Evolutionary conservation across 306 rosid species (phyloP).

Genomic region (Vicia villosa): DNA sequence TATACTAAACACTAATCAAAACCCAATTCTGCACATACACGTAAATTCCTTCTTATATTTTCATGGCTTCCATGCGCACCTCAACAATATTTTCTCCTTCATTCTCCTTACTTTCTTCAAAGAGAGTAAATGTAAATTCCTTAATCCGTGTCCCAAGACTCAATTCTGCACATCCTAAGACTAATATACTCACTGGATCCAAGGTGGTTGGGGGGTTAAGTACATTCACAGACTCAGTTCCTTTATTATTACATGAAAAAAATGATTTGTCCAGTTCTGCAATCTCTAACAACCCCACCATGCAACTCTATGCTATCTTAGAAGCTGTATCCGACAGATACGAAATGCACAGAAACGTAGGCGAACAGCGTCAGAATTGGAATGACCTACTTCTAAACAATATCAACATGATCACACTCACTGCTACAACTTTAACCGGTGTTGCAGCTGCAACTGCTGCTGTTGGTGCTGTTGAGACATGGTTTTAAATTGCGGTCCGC

Average conservation of each 20-base stretch:
- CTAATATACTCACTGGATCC: neutral
- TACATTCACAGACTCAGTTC: too few relatives aligned
- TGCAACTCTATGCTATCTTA: conserved; percentile 53
- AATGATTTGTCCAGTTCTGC: neutral
- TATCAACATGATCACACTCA: conserved; percentile 71
- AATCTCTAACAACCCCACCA: neutral
- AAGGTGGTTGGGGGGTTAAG: too few relatives aligned
- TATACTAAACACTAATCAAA: conserved; percentile 1
- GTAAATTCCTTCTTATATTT: neutral
- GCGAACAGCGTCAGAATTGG: conserved; percentile 67
- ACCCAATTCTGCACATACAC: neutral
- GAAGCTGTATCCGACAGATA: conserved; percentile 63
- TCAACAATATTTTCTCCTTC: neutral
- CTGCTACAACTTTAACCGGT: conserved; percentile 57
- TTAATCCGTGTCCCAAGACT: neutral
- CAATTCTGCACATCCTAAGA: neutral
- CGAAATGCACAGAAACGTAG: conserved; percentile 67
- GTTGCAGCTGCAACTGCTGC: conserved; percentile 32
- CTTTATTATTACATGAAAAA: too few relatives aligned
- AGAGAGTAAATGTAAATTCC: neutral
- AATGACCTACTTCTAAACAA: conserved; percentile 60
- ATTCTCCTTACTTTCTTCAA: neutral
- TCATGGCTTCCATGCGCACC: conserved; percentile 7
- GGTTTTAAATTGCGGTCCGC: too few relatives aligned
- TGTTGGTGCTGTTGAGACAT: too few relatives aligned